These are phyloP conservation scores for Nothophaeocryptopus gaeumannii DNA, from an alignment of 2,329 filamentous ascomycete genomes.

Conservation along the genomic window DNA sequence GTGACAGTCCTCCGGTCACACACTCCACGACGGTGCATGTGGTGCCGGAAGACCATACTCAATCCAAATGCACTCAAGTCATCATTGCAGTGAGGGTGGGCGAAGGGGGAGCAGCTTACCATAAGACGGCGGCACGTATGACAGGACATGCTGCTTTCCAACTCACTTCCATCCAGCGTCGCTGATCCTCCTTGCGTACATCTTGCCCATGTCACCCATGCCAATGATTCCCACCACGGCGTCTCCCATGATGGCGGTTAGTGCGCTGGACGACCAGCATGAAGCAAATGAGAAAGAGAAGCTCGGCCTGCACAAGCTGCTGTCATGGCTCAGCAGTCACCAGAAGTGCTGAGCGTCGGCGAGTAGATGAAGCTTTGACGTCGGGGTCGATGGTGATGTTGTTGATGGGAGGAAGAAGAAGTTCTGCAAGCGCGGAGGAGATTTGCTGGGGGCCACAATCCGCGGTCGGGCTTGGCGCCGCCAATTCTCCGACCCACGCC, in stretches of 20 bases:
- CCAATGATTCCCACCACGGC: conserved; percentile 91
- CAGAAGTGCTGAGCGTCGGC: background rate
- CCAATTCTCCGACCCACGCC: conserved; percentile 8
- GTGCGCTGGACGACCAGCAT: conserved; percentile 7
- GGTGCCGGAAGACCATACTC: conserved; percentile 73
- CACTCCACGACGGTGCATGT: conserved; percentile 70
- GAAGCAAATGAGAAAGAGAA: conserved; percentile 2
- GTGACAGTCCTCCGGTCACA: conserved; percentile 62
- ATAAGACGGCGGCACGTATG: too few species aligned
- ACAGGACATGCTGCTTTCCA: conserved; percentile 5
- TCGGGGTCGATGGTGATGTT: conserved; percentile 1
- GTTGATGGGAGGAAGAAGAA: conserved; percentile 7
- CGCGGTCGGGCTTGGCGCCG: conserved; percentile 16
- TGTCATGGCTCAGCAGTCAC: conserved; percentile 7
- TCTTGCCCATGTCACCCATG: conserved; percentile 99
- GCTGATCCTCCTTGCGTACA: conserved; percentile 89
- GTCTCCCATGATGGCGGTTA: conserved; percentile 53
- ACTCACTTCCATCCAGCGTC: conserved; percentile 94
- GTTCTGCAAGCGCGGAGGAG: background rate
- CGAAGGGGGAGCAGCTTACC: conserved; percentile 6
- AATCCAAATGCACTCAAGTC: conserved; percentile 99
- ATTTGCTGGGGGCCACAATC: conserved; percentile 2
- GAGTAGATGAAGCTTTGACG: background rate
- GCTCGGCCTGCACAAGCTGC: conserved; percentile 10
- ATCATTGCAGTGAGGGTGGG: conserved; percentile 63